Conservation (phyloP, 2,329 filamentous ascomycete species). For the Nemania bipapillata region DNA sequence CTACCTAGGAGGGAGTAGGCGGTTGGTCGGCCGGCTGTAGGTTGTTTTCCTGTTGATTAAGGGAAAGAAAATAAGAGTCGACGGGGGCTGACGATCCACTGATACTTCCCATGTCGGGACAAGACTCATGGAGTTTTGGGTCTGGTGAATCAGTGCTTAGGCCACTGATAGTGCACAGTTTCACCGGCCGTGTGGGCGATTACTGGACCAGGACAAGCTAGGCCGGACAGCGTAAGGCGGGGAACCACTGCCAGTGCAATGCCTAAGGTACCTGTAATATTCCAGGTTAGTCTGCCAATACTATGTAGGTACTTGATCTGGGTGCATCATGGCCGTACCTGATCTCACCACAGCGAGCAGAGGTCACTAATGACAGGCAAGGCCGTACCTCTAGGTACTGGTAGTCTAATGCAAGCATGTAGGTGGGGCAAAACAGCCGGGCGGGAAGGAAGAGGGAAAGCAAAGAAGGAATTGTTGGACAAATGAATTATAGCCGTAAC, state of each 20-base stretch:
- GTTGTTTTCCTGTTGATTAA: conserved; percentile 30
- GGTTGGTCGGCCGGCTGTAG: conserved; percentile 25
- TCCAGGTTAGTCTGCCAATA: too few relatives aligned
- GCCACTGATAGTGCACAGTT: conserved; percentile 25
- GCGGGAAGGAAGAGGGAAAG: not conserved
- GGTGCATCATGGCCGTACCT: not conserved
- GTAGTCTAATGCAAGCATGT: not conserved
- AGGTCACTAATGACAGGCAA: not conserved
- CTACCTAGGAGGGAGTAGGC: conserved; percentile 7
- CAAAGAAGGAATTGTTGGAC: not conserved
- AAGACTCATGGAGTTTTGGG: conserved; percentile 30
- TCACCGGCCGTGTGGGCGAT: conserved; percentile 8
- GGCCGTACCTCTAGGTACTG: too few relatives aligned
- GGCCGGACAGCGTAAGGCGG: conserved; percentile 23
- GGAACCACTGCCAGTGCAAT: not conserved
- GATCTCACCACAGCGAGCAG: not conserved
- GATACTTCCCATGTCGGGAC: conserved; percentile 35
- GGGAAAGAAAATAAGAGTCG: conserved; percentile 38
- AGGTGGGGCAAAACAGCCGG: conserved; percentile 9
- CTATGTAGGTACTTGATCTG: not conserved
- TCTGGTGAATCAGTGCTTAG: conserved; percentile 9
- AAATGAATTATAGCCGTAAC: not conserved
- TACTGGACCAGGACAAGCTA: conserved; percentile 15
- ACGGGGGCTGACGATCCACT: conserved; percentile 40
- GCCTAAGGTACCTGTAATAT: not conserved